Evolutionary conservation across 805 yeast genomes (phyloP).

Genomic region (Brettanomyces bruxellensis): DNA sequence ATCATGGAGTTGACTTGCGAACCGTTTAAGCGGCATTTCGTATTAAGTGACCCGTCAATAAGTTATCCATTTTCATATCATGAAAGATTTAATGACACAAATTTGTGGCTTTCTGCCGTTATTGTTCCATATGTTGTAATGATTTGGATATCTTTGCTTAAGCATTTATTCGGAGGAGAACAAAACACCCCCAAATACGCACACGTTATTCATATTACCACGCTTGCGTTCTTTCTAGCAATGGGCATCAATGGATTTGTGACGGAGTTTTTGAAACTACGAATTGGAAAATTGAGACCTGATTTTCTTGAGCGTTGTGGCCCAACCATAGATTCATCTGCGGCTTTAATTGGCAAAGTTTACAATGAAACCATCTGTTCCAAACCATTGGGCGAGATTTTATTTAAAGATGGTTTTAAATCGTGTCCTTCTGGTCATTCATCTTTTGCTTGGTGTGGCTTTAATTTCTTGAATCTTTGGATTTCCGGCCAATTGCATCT

Average conservation of each 20-base stretch:
- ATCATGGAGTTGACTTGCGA: constrained; percentile 18
- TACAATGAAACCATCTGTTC: constrained; percentile 22
- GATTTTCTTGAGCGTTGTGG: constrained; percentile 80
- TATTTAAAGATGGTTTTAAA: constrained; percentile 55
- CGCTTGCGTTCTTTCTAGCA: constrained; percentile 29
- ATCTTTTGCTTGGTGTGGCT: constrained; percentile 57
- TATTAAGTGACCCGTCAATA: constrained; percentile 32
- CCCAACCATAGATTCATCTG: constrained; percentile 27
- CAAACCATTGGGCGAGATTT: constrained; percentile 23
- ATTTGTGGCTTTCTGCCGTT: constrained; percentile 26
- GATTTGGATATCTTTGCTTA: constrained; percentile 15
- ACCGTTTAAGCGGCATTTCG: constrained; percentile 41
- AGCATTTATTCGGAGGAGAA: constrained; percentile 1
- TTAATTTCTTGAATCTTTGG: constrained; percentile 48
- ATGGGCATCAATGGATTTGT: constrained; percentile 40
- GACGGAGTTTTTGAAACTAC: constrained; percentile 67
- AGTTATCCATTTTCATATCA: constrained; percentile 37
- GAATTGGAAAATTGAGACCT: constrained; percentile 83
- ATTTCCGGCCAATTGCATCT: constrained; percentile 9
- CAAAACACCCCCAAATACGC: constrained; percentile 19
- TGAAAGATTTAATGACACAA: constrained; percentile 27
- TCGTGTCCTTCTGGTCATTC: constrained; percentile 81
- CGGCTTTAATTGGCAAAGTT: constrained; percentile 16
- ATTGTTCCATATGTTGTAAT: constrained; percentile 27
- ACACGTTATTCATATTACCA: constrained; percentile 30